Evolutionary conservation across 805 yeast species (phyloP), one percentile per base, ranked within the genome.

Genomic region (Saturnispora ahearnii): DNA sequence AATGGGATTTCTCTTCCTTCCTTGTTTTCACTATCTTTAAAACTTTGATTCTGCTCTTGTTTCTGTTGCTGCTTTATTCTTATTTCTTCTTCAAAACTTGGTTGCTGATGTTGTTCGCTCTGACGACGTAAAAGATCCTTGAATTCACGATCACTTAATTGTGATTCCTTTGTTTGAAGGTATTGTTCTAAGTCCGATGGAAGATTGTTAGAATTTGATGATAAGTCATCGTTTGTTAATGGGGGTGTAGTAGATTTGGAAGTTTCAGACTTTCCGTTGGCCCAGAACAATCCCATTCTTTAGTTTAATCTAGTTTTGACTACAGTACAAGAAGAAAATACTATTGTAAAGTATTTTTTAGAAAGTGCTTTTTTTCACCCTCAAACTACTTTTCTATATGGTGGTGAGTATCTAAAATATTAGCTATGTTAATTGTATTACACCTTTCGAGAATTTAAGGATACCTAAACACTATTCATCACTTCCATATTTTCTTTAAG

Each of bases 81-180:
- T 13, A 45, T 49, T 4, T 44, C 29, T 28, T 43, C 51, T 4
- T 48, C 51, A 6, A 42, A 48, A 41, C 51, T 50, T 18, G 46
- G 51, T 11, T 42, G 31, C 18, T 31, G 28, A 31, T 48, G 46
- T 13, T 48, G 38, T 4, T 36, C 51, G 21, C 52, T 44, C 10
- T 49, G 50, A 41, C 57, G 50, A 8, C 49, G 43, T 12, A 63
- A 46, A 7, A 57, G 45, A 11, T 53, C 52, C 52, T 64, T 65
- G 51, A 66, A 63, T 46, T 65, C 66, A 37, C 68, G 53, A 46
- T 63, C 66, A 56, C 65, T 60, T 31, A 65, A 43, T 12, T 49
- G 44, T 1, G 66, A 55, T 30, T 63, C 63, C 26, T 59, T 61
- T 1, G 53, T 51, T 10, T 58, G 54, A 18, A 66, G 48, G 50